Percentiles rank a stretch among this genome's conserved stretches.
Evolutionary conservation across 2,329 filamentous ascomycete genomes (phyloP).

Genomic region (Cylindrodendrum hubeiense): DNA sequence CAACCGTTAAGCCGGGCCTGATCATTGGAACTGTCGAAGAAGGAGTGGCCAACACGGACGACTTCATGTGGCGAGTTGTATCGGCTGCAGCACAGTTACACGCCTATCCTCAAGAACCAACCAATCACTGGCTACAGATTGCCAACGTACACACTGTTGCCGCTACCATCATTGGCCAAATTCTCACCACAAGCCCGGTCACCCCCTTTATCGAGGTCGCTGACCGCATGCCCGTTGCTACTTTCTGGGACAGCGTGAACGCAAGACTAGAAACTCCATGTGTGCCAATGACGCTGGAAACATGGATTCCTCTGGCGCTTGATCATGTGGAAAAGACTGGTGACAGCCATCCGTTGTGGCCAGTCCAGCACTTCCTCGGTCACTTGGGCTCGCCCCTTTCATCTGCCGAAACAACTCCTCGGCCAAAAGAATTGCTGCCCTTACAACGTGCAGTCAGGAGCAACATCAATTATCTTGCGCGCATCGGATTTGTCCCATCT

Average conservation of each 20-base stretch:
- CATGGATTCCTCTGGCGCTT: slow-evolving; percentile 9
- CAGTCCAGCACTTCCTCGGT: slow-evolving; percentile 16
- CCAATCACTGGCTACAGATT: slow-evolving; percentile 8
- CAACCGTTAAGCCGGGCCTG: slow-evolving; percentile 33
- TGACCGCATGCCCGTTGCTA: not conserved
- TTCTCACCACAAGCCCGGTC: slow-evolving; percentile 5
- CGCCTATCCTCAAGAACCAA: slow-evolving; percentile 18
- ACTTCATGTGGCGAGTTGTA: slow-evolving; percentile 33
- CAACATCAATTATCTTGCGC: slow-evolving; percentile 18
- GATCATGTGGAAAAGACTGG: slow-evolving; percentile 15
- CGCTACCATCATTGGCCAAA: slow-evolving; percentile 2
- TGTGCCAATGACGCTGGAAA: slow-evolving; percentile 5
- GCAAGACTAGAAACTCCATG: slow-evolving; percentile 7
- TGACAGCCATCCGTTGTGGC: slow-evolving; percentile 24
- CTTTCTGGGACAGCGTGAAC: slow-evolving; percentile 23
- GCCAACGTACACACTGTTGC: slow-evolving; percentile 8
- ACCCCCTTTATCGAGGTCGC: slow-evolving; percentile 2
- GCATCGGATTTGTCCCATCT: slow-evolving; percentile 15
- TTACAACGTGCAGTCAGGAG: slow-evolving; percentile 12
- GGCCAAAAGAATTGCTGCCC: not conserved
- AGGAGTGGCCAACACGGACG: slow-evolving; percentile 33
- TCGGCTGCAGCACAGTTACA: slow-evolving; percentile 1
- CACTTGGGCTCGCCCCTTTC: not conserved
- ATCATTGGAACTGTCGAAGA: slow-evolving; percentile 29
- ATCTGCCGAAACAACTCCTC: not conserved